A percentile compares a stretch with the other conserved stretches of the same genome.
Conservation (phyloP, 148 eudicot species). For the Nepenthes gracilis region DNA sequence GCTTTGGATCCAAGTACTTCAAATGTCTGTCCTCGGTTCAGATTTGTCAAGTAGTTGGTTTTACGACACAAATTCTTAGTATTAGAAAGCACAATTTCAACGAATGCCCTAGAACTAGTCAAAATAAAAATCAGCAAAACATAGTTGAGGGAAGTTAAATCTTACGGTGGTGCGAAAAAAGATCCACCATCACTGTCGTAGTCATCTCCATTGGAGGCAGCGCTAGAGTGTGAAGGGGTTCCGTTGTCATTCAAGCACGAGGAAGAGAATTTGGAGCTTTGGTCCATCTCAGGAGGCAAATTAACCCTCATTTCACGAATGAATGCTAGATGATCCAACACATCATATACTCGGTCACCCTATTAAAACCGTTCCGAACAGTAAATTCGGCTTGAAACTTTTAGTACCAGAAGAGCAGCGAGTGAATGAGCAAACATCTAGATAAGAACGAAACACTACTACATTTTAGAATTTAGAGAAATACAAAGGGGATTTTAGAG, state of each 20-base stretch:
- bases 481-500: no score
- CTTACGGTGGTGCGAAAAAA: conserved; percentile 82
- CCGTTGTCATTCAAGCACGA: conserved; percentile 64
- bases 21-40: no score
- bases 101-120: not conserved
- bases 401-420: no score
- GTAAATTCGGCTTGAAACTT: no score
- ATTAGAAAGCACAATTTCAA: not conserved
- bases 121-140: not conserved
- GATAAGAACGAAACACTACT: no score
- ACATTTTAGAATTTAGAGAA: no score
- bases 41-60: no score
- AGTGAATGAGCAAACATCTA: no score
- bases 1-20: no score
- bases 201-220: conserved; percentile 63
- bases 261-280: conserved; percentile 55
- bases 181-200: conserved; percentile 75
- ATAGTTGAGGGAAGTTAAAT: conserved; percentile 7
- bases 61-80: no score
- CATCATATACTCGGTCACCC: not conserved
- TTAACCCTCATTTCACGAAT: conserved; percentile 33
- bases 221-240: conserved; percentile 55
- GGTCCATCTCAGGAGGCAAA: conserved; percentile 49
- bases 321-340: not conserved
- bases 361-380: no score